A percentile compares a stretch with the other conserved stretches of the same genome.
phyloP scores from a whole-genome alignment of 331 rosid species.

The Dryas integrifolia region DNA sequence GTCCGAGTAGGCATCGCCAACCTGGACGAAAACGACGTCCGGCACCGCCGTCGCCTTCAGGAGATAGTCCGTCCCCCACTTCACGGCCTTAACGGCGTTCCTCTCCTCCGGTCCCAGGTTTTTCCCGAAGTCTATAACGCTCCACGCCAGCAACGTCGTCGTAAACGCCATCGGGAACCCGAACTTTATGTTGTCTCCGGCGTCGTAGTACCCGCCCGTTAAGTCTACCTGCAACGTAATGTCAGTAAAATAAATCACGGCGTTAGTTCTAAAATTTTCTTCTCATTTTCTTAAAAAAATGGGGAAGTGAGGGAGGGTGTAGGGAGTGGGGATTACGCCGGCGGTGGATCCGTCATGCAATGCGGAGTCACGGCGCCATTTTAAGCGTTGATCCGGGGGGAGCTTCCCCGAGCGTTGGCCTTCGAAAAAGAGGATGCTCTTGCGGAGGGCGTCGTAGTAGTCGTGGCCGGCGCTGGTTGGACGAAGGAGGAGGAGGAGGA shows the following conservation, averaged over 20 bases:
- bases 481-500: constrained; percentile 41
- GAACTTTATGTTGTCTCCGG: constrained; percentile 92
- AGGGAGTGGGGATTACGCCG: constrained; percentile 40
- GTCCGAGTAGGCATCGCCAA: constrained; percentile 79
- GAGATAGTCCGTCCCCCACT: constrained; percentile 81
- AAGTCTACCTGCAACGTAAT: constrained; percentile 59
- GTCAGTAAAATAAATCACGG: background rate
- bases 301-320: background rate
- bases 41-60: constrained; percentile 69
- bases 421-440: constrained; percentile 93
- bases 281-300: background rate
- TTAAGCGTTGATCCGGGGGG: constrained; percentile 78
- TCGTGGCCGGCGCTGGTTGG: constrained; percentile 46
- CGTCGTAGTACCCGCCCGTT: constrained; percentile 92
- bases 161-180: constrained; percentile 99
- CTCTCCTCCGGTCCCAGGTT: constrained; percentile 73
- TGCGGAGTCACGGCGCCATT: constrained; percentile 90
- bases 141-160: constrained; percentile 81
- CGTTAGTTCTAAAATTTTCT: background rate
- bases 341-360: constrained; percentile 71
- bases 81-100: constrained; percentile 62
- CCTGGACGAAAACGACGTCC: constrained; percentile 79
- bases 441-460: constrained; percentile 77
- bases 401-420: constrained; percentile 96
- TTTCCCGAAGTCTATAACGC: constrained; percentile 79